phyloP scores from a whole-genome alignment of 2,329 filamentous ascomycete genomes.

The Fusarium miscanthi region DNA sequence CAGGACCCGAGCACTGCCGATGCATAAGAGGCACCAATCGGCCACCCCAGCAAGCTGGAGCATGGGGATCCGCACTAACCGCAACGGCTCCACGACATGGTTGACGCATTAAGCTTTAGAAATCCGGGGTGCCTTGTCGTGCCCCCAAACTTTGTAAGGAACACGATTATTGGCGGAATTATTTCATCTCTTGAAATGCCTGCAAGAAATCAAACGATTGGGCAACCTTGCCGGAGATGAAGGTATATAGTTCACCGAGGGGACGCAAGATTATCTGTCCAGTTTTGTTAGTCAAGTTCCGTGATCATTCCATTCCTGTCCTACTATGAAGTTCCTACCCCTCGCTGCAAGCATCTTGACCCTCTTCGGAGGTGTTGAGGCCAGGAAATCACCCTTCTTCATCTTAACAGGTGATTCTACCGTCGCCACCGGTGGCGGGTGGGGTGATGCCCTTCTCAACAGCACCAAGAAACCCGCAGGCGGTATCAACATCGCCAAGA shows the following conservation, averaged over 20 bases:
- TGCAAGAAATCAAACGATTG: neutral
- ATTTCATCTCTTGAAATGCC: fast-evolving
- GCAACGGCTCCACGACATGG: neutral
- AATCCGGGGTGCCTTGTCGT: neutral
- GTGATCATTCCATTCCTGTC: neutral
- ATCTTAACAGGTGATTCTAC: slow-evolving; percentile 19
- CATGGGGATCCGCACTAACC: neutral
- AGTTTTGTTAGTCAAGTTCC: neutral
- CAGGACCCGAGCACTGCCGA: neutral
- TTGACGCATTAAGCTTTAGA: neutral
- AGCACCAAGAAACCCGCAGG: neutral
- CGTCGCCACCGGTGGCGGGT: slow-evolving; percentile 3
- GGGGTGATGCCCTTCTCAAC: slow-evolving; percentile 12
- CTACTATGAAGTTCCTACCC: neutral
- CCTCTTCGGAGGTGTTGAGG: neutral
- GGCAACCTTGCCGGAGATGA: neutral
- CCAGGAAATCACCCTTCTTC: slow-evolving; percentile 9
- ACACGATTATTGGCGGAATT: neutral
- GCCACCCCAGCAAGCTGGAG: neutral
- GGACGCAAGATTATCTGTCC: neutral
- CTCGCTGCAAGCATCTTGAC: neutral
- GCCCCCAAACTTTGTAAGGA: neutral
- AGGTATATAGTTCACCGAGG: neutral
- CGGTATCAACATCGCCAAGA: slow-evolving; percentile 17
- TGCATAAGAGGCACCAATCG: neutral